Percentiles rank a stretch among this genome's conserved stretches.
Conservation (phyloP, 2,329 filamentous ascomycete species). For the Lecanosticta acicola region DNA sequence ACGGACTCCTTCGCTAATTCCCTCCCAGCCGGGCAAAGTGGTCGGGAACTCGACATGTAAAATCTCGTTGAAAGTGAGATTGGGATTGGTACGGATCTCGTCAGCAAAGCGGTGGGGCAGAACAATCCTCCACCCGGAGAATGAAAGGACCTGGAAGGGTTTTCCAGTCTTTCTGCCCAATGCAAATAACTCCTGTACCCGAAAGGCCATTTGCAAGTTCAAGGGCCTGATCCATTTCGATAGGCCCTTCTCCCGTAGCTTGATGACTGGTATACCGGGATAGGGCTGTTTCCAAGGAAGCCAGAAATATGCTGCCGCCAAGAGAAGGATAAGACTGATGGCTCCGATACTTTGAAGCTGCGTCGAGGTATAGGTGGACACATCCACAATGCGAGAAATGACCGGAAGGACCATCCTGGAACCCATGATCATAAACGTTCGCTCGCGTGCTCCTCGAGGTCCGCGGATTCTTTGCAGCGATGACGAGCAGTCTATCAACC, state of each 20-base stretch:
- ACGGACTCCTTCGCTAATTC: not conserved
- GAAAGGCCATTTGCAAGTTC: too few relatives aligned
- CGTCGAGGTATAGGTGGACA: too few relatives aligned
- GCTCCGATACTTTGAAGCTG: too few relatives aligned
- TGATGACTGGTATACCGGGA: not conserved
- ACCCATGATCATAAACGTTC: too few relatives aligned
- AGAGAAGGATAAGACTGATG: too few relatives aligned
- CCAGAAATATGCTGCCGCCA: too few relatives aligned
- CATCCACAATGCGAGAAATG: too few relatives aligned
- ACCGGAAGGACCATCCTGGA: too few relatives aligned
- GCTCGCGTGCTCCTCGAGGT: too few relatives aligned
- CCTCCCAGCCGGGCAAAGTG: not conserved
- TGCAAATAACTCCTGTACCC: too few relatives aligned
- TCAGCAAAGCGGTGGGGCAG: slow-evolving; percentile 2
- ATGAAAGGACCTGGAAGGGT: slow-evolving; percentile 4
- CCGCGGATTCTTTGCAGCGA: too few relatives aligned
- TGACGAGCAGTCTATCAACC: too few relatives aligned
- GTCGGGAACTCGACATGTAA: not conserved
- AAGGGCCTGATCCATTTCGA: not conserved
- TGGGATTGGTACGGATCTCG: slow-evolving; percentile 16
- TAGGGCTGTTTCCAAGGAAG: not conserved
- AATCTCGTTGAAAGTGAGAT: slow-evolving; percentile 7
- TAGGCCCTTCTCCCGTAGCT: not conserved
- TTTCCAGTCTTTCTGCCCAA: not conserved
- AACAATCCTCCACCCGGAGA: slow-evolving; percentile 5